Conservation (phyloP, 352 stramenopile species). For the Phytopythium montanum region DNA sequence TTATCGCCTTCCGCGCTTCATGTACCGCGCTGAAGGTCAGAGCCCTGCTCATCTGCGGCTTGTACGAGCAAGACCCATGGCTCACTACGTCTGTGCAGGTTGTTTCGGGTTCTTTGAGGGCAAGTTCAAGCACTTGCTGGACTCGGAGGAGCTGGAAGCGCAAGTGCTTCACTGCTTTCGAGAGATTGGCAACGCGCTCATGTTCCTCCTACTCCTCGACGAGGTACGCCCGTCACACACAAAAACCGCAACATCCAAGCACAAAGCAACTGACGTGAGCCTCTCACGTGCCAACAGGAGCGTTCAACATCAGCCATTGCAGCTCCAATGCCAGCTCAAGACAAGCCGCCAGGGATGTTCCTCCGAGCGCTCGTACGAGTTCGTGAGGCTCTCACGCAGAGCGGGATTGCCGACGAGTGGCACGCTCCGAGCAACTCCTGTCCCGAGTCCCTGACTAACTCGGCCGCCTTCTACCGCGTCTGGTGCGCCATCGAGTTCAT, state of each 20-base stretch:
- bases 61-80: neutral
- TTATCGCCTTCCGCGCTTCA: constrained; percentile 64
- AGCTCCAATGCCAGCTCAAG: neutral
- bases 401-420: constrained; percentile 37
- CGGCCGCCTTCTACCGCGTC: constrained; percentile 53
- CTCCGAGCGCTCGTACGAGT: constrained; percentile 22
- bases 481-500: constrained; percentile 67
- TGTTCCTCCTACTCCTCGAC: constrained; percentile 50
- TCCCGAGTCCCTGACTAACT: constrained; percentile 41
- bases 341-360: constrained; percentile 11
- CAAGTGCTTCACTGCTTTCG: constrained; percentile 84
- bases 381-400: constrained; percentile 22
- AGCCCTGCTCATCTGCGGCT: neutral
- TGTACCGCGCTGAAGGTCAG: constrained; percentile 57
- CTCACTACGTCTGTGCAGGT: constrained; percentile 13
- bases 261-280: neutral
- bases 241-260: too few relatives aligned
- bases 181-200: constrained; percentile 73
- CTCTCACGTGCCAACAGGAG: neutral
- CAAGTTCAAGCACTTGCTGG: constrained; percentile 77
- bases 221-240: neutral
- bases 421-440: constrained; percentile 23
- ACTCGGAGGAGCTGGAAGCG: constrained; percentile 71
- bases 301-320: neutral
- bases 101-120: constrained; percentile 82